phyloP scores from a whole-genome alignment of 768 basidiomycete genomes.

The Udeniomyces megalosporus region DNA sequence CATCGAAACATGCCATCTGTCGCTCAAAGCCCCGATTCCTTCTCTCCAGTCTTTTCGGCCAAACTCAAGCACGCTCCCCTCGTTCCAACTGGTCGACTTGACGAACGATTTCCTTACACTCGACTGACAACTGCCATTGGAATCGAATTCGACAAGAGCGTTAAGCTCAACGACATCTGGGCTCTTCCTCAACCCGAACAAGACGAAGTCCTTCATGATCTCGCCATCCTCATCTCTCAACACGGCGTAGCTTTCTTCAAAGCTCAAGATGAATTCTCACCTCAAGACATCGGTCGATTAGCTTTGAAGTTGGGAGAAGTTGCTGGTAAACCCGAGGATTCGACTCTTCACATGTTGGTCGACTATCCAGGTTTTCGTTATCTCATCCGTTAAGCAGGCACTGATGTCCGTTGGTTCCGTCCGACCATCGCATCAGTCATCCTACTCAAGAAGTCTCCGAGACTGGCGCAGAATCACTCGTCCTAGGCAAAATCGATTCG shows the following conservation, averaged over 20 bases:
- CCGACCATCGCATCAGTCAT: conserved; percentile 17
- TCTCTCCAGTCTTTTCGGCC: neutral
- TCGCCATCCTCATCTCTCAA: conserved; percentile 19
- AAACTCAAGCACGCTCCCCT: neutral
- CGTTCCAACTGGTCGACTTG: neutral
- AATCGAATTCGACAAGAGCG: neutral
- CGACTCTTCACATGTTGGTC: conserved; percentile 21
- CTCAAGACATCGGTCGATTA: conserved; percentile 24
- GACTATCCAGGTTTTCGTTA: neutral
- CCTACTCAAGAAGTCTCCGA: conserved; percentile 25
- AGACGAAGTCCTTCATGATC: neutral
- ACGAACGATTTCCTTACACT: neutral
- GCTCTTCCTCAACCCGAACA: neutral
- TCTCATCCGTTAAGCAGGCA: too few relatives aligned
- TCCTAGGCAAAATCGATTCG: conserved; percentile 26
- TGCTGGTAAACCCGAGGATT: conserved; percentile 24
- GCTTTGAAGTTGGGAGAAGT: conserved; percentile 21
- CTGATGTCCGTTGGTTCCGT: too few relatives aligned
- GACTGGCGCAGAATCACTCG: conserved; percentile 22
- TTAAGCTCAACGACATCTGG: neutral
- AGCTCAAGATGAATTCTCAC: conserved; percentile 23
- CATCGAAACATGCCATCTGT: too few relatives aligned
- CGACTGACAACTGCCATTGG: neutral
- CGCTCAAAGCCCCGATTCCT: neutral
- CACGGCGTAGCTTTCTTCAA: conserved; percentile 31